Evolutionary conservation across 208 protist genomes (phyloP).

Genomic region (Angomonas ambiguus): DNA sequence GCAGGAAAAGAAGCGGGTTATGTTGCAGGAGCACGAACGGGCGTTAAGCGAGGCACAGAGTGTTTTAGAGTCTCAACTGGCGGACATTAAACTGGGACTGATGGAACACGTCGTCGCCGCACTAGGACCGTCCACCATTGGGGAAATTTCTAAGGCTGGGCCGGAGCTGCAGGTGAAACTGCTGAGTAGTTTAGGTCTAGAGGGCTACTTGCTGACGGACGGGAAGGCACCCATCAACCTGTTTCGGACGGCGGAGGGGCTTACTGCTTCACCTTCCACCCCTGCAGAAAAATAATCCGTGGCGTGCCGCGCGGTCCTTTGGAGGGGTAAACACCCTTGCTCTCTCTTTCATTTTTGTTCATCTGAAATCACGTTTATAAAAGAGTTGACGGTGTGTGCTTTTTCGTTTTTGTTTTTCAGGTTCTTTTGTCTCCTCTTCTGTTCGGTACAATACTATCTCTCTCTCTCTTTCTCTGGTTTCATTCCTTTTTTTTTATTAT

Average conservation of each 20-base stretch:
- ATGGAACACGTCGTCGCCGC: constrained; percentile 48
- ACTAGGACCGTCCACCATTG: constrained; percentile 70
- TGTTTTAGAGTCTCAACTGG: constrained; percentile 12
- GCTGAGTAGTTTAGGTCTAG: constrained; percentile 64
- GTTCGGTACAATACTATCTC: not conserved
- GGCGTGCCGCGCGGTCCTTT: not conserved
- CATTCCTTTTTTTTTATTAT: not conserved
- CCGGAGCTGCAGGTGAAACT: constrained; percentile 81
- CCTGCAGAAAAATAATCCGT: not conserved
- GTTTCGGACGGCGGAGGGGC: constrained; percentile 76
- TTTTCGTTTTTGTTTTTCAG: not conserved
- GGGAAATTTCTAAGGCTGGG: constrained; percentile 73
- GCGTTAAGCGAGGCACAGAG: constrained; percentile 23
- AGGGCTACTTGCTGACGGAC: constrained; percentile 92
- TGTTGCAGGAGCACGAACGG: constrained; percentile 41
- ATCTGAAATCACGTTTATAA: constrained; percentile 14
- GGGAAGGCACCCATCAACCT: constrained; percentile 90
- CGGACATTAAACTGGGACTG: constrained; percentile 8
- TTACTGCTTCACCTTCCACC: constrained; percentile 27
- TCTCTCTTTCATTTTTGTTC: constrained; percentile 9
- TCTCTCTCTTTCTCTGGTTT: constrained; percentile 11
- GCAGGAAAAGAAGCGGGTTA: constrained; percentile 38
- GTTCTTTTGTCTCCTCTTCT: constrained; percentile 8
- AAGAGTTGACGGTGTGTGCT: too few species aligned
- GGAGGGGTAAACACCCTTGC: too few species aligned